Base-by-base conservation (phyloP, 2,329 filamentous ascomycete genomes). In the Botrytis tulipae region DNA sequence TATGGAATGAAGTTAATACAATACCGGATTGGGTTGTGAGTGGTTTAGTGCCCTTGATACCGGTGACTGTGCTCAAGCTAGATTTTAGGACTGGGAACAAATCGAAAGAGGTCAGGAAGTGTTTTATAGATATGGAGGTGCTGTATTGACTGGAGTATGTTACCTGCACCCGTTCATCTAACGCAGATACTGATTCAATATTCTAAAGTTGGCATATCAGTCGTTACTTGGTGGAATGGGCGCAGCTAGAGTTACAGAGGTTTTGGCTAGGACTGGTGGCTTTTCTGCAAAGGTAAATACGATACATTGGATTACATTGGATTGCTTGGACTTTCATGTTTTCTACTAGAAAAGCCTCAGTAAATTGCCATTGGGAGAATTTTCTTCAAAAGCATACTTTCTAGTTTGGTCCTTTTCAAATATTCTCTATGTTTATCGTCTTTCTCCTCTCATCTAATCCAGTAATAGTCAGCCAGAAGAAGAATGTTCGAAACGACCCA, bases 41-140 rank as follows among this genome's bases (percentile, higher is more conserved):
- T 72, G 46, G n/a, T 51, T 62, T 6, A 67, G 35, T 22, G 61
- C 9, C 48, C 37, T 67, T 66, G n/a, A 42, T 42, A 20, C 12
- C 46, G 37, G 60, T 54, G 29, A 54, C 16, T 42, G 59, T 61
- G 16, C 61, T 72, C 14, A 72, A 66, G 14, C 10, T 25, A 67
- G 32, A 5, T n/a, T 59, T 59, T 67, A 67, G 3, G 89, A 94
- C 80, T 95, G 92, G 92, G 87, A 87, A 2, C 91, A 94, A 79
- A 91, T 95, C 73, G 84, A 86, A 74, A 85, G 92, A 78, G 93
- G 92, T 0, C 92, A 95, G 80, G 88, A 92, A 77, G 88, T 94
- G 0, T 93, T 94, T 79, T 94, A 93, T 81, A 88, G 92, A 51
- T 95, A 94, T 81, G 91, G 89, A 29, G 89, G 89, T 0, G 88